Evolutionary conservation across 2,329 filamentous ascomycete genomes (phyloP).

Genomic region (Proliferodiscus dingleyae): DNA sequence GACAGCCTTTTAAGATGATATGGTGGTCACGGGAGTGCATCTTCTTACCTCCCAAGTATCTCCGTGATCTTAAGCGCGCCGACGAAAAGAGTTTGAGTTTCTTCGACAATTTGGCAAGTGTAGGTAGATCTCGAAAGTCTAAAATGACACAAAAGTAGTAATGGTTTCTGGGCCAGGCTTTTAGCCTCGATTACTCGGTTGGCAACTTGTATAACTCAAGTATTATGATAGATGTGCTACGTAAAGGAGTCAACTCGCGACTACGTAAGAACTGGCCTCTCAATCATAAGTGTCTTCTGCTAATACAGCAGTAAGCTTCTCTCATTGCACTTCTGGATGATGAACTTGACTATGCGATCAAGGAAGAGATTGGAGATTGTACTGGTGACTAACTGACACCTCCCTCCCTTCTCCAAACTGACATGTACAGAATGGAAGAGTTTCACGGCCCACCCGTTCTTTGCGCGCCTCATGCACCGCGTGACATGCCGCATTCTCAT

Average conservation of each 20-base stretch:
- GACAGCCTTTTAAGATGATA: not conserved
- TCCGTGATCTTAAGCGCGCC: not conserved
- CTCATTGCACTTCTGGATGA: no score
- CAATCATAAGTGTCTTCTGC: no score
- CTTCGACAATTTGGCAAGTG: not conserved
- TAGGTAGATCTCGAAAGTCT: not conserved
- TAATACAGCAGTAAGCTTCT: no score
- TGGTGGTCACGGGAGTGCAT: conserved; percentile 1
- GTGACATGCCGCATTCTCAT: not conserved
- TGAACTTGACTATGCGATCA: no score
- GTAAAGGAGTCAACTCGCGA: no score
- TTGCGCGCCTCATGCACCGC: not conserved
- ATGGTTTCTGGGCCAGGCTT: not conserved
- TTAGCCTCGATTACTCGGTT: no score
- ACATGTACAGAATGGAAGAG: not conserved
- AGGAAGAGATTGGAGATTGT: not conserved
- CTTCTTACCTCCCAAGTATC: not conserved
- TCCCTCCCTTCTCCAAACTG: not conserved
- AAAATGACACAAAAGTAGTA: not conserved
- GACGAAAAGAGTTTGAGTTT: not conserved
- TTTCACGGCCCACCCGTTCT: not conserved
- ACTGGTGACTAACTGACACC: not conserved
- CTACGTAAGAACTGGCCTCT: no score
- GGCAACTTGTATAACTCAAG: no score
- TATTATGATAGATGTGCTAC: no score